Evolutionary conservation across 257 asterid species (phyloP).

Genomic region (Solanum pennellii): DNA sequence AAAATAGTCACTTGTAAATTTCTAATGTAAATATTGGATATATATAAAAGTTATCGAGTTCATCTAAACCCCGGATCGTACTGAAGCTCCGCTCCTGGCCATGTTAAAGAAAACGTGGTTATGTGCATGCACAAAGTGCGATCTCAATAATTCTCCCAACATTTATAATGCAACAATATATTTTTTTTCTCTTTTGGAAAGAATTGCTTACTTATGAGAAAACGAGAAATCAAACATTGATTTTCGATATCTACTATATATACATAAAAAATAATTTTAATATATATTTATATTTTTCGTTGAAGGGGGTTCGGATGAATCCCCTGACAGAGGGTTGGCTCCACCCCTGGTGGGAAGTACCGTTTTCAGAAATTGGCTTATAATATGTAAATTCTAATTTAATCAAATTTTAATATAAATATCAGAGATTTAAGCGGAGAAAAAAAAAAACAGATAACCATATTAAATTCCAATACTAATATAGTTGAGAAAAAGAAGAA

Average conservation of each 20-base stretch:
- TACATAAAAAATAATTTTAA: no score
- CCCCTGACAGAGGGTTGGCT: no score
- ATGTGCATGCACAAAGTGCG: background rate
- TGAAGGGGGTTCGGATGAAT: no score
- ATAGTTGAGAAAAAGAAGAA: background rate
- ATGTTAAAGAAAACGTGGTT: background rate
- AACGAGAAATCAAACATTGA: background rate
- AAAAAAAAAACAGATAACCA: background rate
- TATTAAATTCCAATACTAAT: background rate
- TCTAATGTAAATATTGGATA: no score
- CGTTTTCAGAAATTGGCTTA: background rate
- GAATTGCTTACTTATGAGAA: background rate
- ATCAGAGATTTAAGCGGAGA: accelerated
- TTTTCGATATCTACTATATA: no score
- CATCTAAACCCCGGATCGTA: no score
- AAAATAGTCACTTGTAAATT: no score
- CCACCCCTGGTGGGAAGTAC: background rate
- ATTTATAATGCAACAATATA: background rate
- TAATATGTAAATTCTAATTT: background rate
- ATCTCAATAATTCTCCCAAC: background rate
- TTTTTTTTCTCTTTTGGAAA: background rate
- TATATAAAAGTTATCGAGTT: no score
- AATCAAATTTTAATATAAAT: accelerated
- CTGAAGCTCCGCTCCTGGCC: background rate
- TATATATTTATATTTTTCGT: no score